Evolutionary conservation across 1,284 basidiomycete species (phyloP).

Genomic region (Pseudozyma pruni): DNA sequence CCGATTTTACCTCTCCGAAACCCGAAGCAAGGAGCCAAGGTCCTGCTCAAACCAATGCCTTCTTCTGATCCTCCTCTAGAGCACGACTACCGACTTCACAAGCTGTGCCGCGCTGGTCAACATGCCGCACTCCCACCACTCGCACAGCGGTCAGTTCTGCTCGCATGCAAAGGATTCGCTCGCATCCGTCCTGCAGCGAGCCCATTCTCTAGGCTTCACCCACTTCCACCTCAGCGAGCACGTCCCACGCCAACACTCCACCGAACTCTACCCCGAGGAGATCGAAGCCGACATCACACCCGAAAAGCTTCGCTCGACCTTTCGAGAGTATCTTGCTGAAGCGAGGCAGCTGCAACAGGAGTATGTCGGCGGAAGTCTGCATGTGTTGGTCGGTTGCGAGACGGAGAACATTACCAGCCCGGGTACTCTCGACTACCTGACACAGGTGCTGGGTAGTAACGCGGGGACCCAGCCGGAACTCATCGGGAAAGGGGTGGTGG

Average conservation of each 20-base stretch:
- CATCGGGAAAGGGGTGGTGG: slow-evolving; percentile 70
- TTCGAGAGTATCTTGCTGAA: slow-evolving; percentile 77
- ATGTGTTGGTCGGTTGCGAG: slow-evolving; percentile 88
- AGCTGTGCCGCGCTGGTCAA: background rate
- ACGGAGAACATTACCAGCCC: slow-evolving; percentile 84
- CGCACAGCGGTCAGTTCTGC: slow-evolving; percentile 96
- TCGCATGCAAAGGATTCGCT: slow-evolving; percentile 83
- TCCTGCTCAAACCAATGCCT: too few relatives aligned
- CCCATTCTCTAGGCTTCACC: slow-evolving; percentile 80
- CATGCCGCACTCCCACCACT: slow-evolving; percentile 86
- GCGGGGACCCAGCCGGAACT: slow-evolving; percentile 13
- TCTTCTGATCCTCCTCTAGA: background rate
- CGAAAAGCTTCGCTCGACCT: slow-evolving; percentile 73
- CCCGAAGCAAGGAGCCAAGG: too few relatives aligned
- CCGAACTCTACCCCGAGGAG: slow-evolving; percentile 96
- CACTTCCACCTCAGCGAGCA: slow-evolving; percentile 94
- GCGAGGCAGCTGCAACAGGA: slow-evolving; percentile 77
- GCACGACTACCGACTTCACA: background rate
- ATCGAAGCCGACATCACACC: slow-evolving; percentile 69
- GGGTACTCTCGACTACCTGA: slow-evolving; percentile 73
- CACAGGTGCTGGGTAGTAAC: slow-evolving; percentile 70
- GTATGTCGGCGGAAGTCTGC: slow-evolving; percentile 70
- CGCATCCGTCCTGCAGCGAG: slow-evolving; percentile 81
- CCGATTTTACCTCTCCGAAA: too few relatives aligned
- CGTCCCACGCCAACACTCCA: slow-evolving; percentile 81